These are phyloP conservation scores for Santalum album DNA, from an alignment of 164 flowering plant genomes.

Conservation along the genomic window DNA sequence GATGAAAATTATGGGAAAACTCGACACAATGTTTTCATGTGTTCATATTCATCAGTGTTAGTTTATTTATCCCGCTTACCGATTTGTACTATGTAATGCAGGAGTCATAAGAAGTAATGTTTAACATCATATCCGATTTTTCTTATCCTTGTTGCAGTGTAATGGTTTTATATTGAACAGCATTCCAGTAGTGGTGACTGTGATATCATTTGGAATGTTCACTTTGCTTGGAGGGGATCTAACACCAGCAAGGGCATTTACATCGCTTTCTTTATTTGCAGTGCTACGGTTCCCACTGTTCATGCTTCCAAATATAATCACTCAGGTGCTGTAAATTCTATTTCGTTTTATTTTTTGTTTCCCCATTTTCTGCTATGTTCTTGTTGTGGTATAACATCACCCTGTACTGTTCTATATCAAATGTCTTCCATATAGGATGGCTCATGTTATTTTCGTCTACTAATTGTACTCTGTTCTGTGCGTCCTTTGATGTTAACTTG, in stretches of 20 bases:
- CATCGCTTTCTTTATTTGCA: slow-evolving; percentile 89
- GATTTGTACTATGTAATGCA: no score
- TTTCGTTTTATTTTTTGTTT: neutral
- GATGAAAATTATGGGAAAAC: no score
- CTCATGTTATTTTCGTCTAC: no score
- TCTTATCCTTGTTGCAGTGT: slow-evolving; percentile 39
- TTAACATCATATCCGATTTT: neutral
- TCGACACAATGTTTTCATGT: no score
- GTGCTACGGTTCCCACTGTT: slow-evolving; percentile 87
- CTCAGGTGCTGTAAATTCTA: slow-evolving; percentile 54
- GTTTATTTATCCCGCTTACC: no score
- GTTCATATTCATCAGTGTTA: no score
- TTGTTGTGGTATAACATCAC: neutral
- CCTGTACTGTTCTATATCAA: neutral
- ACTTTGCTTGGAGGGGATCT: slow-evolving; percentile 90
- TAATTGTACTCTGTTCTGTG: no score
- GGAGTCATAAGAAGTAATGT: no score
- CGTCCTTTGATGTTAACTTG: no score
- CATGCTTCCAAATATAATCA: slow-evolving; percentile 94
- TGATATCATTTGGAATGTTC: slow-evolving; percentile 91
- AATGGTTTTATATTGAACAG: slow-evolving; percentile 84
- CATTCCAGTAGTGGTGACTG: slow-evolving; percentile 91
- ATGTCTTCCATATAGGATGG: no score
- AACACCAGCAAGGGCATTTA: slow-evolving; percentile 97
- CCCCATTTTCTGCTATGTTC: no score